Base-by-base conservation (phyloP, 208 protist species). In the Crithidia acanthocephali region DNA sequence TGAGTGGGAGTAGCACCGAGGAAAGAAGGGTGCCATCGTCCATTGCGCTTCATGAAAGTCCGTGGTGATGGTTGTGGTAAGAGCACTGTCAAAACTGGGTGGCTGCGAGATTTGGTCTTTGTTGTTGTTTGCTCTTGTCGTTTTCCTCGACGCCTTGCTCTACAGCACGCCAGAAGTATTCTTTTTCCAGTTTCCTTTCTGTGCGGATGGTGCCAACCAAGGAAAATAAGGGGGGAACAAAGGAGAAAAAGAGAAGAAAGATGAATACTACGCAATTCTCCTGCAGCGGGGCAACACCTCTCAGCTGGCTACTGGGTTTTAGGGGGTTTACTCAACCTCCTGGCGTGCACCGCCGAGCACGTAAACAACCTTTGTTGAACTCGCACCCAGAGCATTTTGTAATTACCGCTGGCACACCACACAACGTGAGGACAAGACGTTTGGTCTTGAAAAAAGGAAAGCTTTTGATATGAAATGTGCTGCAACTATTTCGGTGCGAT, bases 1-100 rank as follows among this genome's bases (percentile, higher is more conserved):
- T 68, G 64, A 72, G 60, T 35, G 68, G 65, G 23, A 76, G 60
- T 13, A 76, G 50, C 51, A 74, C 62, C 11, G 53, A 61, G 0
- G 68, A 50, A 20, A 75, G 44, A n/a, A 74, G 40, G 35, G 53
- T 25, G 33, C 10, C 40, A 50, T 20, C 53, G 50, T 48, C 33
- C 62, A 68, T 68, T 44, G 47, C 23, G 2, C 23, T 30, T 47
- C 16, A 22, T 16, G 8, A 5, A 40, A 40, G 11, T 40, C 11
- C 5, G 11, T 40, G 35, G 35, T 16, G 11, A 2, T 23, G 22
- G 37, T 44, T 2, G n/a, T n/a, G n/a, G n/a, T n/a, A n/a, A n/a
- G n/a, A 35, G 22, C 5, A 23, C 22, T 16, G 37, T 16, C 7
- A 53, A 27, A 53, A 23, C 48, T 25, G 15, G 2, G 48, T 23